These are phyloP conservation scores for Aaosphaeria pasadenensis DNA, from an alignment of 2,329 filamentous ascomycete genomes.

Conservation along the genomic window DNA sequence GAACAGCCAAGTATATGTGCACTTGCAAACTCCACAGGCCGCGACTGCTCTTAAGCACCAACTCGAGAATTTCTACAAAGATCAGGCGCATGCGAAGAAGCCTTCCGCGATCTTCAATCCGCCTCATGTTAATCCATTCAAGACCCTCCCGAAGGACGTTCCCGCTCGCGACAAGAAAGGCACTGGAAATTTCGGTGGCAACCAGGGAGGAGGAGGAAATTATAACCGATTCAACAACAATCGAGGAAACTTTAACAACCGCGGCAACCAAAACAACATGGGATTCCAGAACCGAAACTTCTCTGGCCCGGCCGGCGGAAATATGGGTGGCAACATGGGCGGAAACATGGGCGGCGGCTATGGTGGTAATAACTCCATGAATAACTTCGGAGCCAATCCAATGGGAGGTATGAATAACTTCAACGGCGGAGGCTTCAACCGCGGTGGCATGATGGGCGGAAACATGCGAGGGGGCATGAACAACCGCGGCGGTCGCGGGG, in stretches of 20 bases:
- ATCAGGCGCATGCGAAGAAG: constrained; percentile 60
- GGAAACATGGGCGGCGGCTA: constrained; percentile 30
- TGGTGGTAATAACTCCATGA: constrained; percentile 43
- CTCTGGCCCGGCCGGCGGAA: constrained; percentile 25
- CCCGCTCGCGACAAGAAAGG: constrained; percentile 67
- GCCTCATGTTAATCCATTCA: constrained; percentile 80
- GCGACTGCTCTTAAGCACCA: constrained; percentile 80
- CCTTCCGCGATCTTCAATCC: constrained; percentile 72
- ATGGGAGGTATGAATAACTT: constrained; percentile 38
- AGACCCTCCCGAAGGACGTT: constrained; percentile 84
- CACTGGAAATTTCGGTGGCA: constrained; percentile 45
- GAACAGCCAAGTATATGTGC: constrained; percentile 72
- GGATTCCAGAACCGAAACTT: constrained; percentile 39
- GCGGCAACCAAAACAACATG: constrained; percentile 9
- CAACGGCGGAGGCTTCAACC: constrained; percentile 39
- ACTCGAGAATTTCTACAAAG: constrained; percentile 65
- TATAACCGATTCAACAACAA: constrained; percentile 21
- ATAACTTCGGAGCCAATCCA: constrained; percentile 45
- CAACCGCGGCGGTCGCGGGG: constrained; percentile 36
- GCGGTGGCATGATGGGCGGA: constrained; percentile 40
- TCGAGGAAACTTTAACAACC: constrained; percentile 5
- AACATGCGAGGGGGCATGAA: constrained; percentile 47
- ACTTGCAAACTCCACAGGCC: constrained; percentile 79
- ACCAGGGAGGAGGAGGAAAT: constrained; percentile 40
- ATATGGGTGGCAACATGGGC: constrained; percentile 40